Conservation (phyloP, 108 stramenopile genomes). For the Bacterosira constricta region DNA sequence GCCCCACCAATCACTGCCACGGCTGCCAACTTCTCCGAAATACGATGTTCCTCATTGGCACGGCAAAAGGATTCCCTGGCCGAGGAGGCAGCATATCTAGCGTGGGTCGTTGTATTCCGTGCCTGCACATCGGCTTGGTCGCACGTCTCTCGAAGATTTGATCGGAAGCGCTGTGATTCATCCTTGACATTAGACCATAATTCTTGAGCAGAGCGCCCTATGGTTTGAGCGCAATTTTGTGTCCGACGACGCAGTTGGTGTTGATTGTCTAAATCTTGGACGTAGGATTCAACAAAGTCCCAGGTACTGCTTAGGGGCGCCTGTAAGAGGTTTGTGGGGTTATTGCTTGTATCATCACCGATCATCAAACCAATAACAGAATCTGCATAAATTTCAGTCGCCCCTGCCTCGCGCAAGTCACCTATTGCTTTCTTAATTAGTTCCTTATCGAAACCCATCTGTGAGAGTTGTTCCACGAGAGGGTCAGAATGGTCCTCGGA, state of each 20-base stretch:
- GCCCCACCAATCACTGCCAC: constrained; percentile 45
- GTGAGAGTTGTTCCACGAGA: neutral
- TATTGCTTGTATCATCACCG: neutral
- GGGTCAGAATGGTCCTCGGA: neutral
- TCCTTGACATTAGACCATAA: constrained; percentile 19
- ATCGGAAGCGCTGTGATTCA: constrained; percentile 23
- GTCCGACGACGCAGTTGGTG: constrained; percentile 24
- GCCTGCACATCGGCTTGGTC: constrained; percentile 22
- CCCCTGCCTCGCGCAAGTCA: constrained; percentile 1
- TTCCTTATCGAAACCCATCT: constrained; percentile 11
- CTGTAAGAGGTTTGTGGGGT: neutral
- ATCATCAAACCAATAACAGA: neutral
- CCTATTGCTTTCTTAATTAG: neutral
- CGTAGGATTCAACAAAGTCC: constrained; percentile 19
- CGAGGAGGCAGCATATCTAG: constrained; percentile 1
- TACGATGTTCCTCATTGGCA: constrained; percentile 34
- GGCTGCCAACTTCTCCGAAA: constrained; percentile 39
- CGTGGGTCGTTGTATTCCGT: neutral
- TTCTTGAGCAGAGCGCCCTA: constrained; percentile 16
- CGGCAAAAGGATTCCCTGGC: constrained; percentile 20
- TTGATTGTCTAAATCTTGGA: constrained; percentile 19
- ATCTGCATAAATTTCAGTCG: neutral
- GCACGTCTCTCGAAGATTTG: neutral
- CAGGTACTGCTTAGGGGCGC: constrained; percentile 10
- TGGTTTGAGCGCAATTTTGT: constrained; percentile 4